Evolutionary conservation across 305 asterid genomes (phyloP).

Genomic region (Plantago coronopus): DNA sequence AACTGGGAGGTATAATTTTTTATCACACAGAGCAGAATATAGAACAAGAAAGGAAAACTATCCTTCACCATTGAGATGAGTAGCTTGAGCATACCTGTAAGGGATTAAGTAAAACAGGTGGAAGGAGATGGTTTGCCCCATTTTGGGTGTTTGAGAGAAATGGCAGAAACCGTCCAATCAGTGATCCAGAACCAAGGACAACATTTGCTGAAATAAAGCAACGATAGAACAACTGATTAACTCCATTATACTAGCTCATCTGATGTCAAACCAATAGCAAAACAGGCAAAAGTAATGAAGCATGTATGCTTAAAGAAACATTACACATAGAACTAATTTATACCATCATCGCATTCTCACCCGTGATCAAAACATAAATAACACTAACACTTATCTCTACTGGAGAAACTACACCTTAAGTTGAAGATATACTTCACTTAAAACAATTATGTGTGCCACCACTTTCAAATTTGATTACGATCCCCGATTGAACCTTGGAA

Average conservation of each 20-base stretch:
- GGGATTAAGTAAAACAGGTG: conserved; percentile 66
- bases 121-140: conserved; percentile 38
- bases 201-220: conserved; percentile 40
- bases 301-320: background rate
- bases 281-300: too few relatives aligned
- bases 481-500: background rate
- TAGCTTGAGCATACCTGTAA: conserved; percentile 56
- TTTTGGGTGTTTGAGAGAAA: conserved; percentile 42
- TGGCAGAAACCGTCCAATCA: conserved; percentile 75
- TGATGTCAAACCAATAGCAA: background rate
- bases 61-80: conserved; percentile 2
- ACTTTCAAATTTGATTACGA: background rate
- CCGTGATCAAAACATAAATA: background rate
- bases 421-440: too few relatives aligned
- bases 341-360: background rate
- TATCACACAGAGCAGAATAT: conserved; percentile 1
- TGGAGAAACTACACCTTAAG: too few relatives aligned
- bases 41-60: background rate
- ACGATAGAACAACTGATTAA: conserved; percentile 13
- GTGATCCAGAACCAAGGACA: conserved; percentile 70
- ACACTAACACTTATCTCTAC: too few relatives aligned
- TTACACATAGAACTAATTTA: background rate
- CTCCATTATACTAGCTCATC: background rate
- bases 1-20: background rate
- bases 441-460: too few relatives aligned